A percentile compares a stretch with the other conserved stretches of the same genome.
Evolutionary conservation across 352 stramenopile genomes (phyloP).

Genomic region (Pythium aphanidermatum): DNA sequence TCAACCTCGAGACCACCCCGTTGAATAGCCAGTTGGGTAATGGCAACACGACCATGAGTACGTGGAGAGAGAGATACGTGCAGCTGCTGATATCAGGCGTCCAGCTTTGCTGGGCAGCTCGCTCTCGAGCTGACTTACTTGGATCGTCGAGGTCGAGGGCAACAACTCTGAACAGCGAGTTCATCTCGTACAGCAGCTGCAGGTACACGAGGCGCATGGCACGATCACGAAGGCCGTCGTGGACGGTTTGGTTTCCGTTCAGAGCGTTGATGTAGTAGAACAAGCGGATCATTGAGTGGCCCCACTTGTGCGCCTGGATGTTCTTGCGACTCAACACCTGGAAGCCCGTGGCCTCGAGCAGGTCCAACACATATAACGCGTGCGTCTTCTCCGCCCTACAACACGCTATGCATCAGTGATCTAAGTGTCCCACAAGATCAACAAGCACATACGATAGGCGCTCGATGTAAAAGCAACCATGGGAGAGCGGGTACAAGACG

Average conservation of each 20-base stretch:
- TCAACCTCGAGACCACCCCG: slow-evolving; percentile 27
- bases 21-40: slow-evolving; percentile 76
- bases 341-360: slow-evolving; percentile 67
- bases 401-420: no score
- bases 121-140: slow-evolving; percentile 1
- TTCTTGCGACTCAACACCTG: slow-evolving; percentile 73
- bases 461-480: slow-evolving; percentile 77
- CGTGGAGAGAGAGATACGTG: slow-evolving; percentile 53
- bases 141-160: slow-evolving; percentile 15
- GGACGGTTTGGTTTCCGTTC: slow-evolving; percentile 41
- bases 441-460: slow-evolving; percentile 69
- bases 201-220: slow-evolving; percentile 63
- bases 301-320: slow-evolving; percentile 81
- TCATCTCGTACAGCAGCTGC: slow-evolving; percentile 63
- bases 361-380: slow-evolving; percentile 60
- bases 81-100: slow-evolving; percentile 48
- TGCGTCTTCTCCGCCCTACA: slow-evolving; percentile 71
- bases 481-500: slow-evolving; percentile 45
- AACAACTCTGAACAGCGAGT: slow-evolving; percentile 44
- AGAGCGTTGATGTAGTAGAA: slow-evolving; percentile 82
- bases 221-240: slow-evolving; percentile 53
- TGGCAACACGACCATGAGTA: slow-evolving; percentile 65
- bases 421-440: no score
- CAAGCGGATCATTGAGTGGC: slow-evolving; percentile 61
- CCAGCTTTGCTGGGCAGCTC: slow-evolving; percentile 18